These are phyloP conservation scores for Saccharum hybrid DNA, from an alignment of 202 grass and related monocot genomes.

Conservation along the genomic window DNA sequence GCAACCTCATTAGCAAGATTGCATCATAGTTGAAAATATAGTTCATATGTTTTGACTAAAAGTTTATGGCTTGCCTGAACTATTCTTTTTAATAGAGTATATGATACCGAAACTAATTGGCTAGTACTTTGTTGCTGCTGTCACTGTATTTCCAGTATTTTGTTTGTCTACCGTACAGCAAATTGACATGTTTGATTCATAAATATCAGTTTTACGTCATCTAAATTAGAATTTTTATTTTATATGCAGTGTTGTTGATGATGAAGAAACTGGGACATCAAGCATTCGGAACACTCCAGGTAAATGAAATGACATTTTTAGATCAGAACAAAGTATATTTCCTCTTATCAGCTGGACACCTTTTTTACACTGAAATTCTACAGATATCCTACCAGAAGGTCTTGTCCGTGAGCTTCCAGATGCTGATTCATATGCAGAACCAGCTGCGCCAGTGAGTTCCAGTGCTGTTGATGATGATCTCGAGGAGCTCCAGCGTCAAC, in stretches of 20 bases:
- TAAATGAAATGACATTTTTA: slow-evolving; percentile 33
- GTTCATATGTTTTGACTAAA: not conserved
- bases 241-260: slow-evolving; percentile 76
- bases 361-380: slow-evolving; percentile 14
- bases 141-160: not conserved
- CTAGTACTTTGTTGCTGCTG: not conserved
- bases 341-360: not conserved
- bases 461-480: slow-evolving; percentile 65
- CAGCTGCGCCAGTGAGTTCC: slow-evolving; percentile 34
- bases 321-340: not conserved
- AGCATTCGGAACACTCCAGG: slow-evolving; percentile 45
- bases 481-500: slow-evolving; percentile 88
- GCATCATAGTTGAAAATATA: not conserved
- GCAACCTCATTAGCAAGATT: not conserved
- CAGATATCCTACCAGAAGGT: slow-evolving; percentile 92
- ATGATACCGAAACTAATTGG: slow-evolving; percentile 13
- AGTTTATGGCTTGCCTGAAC: not conserved
- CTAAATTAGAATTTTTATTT: not conserved
- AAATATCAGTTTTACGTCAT: not conserved
- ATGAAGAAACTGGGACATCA: slow-evolving; percentile 44
- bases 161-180: not conserved
- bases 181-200: slow-evolving; percentile 27
- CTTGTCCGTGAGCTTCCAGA: slow-evolving; percentile 82
- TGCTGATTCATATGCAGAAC: slow-evolving; percentile 65
- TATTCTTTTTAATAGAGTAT: not conserved